A percentile compares a stretch with the other conserved stretches of the same genome.
Evolutionary conservation across 2,329 filamentous ascomycete species (phyloP).

Genomic region (Didymella pomorum): DNA sequence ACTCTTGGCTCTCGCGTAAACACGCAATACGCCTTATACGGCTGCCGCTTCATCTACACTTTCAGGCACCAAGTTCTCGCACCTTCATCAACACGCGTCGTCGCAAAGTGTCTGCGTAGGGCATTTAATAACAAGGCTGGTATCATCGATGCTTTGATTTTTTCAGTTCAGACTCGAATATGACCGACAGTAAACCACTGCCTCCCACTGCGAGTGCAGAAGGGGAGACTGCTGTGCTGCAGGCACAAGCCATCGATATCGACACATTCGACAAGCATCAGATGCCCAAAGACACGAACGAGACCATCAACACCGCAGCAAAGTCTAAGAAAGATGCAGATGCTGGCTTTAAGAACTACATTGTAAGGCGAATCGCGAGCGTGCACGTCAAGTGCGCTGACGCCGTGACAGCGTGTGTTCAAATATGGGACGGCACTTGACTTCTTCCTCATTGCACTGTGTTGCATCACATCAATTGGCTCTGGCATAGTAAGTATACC

Average conservation of each 20-base stretch:
- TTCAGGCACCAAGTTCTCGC: constrained; percentile 13
- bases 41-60: background rate
- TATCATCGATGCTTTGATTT: background rate
- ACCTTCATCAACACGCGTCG: constrained; percentile 6
- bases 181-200: constrained; percentile 3
- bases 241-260: constrained; percentile 21
- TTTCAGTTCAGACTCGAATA: background rate
- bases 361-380: constrained; percentile 31
- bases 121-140: background rate
- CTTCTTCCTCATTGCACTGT: constrained; percentile 37
- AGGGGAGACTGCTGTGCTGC: constrained; percentile 24
- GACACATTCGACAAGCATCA: constrained; percentile 17
- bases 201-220: constrained; percentile 11
- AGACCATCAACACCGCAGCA: background rate
- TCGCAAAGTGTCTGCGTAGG: constrained; percentile 7
- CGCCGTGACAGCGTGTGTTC: constrained; percentile 42
- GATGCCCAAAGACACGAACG: constrained; percentile 6
- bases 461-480: constrained; percentile 43
- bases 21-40: constrained; percentile 2
- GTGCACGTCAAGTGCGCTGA: constrained; percentile 8
- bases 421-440: constrained; percentile 46
- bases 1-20: constrained; percentile 13
- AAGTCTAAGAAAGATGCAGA: constrained; percentile 15
- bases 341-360: constrained; percentile 42
- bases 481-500: constrained; percentile 35